phyloP scores from a whole-genome alignment of 305 asterid genomes.

The Nicotiana rustica region DNA sequence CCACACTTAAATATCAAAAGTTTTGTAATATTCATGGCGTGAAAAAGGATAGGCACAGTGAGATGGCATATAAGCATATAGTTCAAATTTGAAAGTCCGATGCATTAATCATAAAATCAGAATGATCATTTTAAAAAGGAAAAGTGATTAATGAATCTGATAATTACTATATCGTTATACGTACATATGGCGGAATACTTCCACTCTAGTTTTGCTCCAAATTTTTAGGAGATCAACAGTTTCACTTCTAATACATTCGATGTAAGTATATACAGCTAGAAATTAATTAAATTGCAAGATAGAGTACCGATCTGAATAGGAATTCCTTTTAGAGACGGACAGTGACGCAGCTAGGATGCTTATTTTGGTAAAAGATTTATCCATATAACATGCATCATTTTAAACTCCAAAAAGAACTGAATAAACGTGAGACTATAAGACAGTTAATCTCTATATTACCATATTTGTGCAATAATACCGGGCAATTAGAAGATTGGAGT shows the following conservation, averaged over 20 bases:
- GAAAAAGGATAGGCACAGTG: no score
- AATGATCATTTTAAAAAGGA: no score
- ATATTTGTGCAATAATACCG: not conserved
- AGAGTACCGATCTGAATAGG: conserved; percentile 6
- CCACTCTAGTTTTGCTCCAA: not conserved
- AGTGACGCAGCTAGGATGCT: not conserved
- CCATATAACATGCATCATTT: not conserved
- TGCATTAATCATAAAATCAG: no score
- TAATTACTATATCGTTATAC: not conserved
- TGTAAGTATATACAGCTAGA: not conserved
- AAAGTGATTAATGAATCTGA: no score
- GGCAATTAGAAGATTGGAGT: not conserved
- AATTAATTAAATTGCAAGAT: not conserved
- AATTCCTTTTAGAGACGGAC: not conserved
- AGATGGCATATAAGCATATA: no score
- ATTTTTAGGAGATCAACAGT: not conserved
- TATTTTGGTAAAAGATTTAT: conserved; percentile 2
- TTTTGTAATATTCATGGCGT: no score
- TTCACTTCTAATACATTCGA: not conserved
- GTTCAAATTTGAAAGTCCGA: no score
- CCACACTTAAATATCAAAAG: no score
- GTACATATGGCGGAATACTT: not conserved
- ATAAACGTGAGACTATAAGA: conserved; percentile 29
- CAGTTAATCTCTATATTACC: conserved; percentile 29
- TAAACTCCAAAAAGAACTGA: not conserved